Conservation (phyloP, 371 early-diverging fungal species). For the Actinomortierella ambigua region DNA sequence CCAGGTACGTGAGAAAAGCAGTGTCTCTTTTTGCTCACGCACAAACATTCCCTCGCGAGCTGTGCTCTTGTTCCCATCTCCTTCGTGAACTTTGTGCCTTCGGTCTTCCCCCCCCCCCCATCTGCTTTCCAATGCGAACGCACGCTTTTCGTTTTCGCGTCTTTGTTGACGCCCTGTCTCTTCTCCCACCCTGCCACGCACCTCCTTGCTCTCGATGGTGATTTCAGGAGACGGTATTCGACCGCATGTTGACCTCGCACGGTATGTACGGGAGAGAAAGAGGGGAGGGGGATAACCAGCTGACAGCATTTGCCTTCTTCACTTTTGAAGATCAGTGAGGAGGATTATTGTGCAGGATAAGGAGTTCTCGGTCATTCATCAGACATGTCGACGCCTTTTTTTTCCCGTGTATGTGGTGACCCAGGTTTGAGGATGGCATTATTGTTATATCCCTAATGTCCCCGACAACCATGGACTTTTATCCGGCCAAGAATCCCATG, state of each 20-base stretch:
- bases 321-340: not conserved
- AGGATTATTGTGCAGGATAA: not conserved
- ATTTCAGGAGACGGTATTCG: slow-evolving; percentile 35
- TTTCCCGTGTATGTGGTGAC: not conserved
- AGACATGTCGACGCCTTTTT: not conserved
- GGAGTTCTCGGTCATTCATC: not conserved
- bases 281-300: not conserved
- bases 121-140: too few relatives aligned
- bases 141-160: too few relatives aligned
- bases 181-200: not conserved
- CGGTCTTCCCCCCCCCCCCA: too few relatives aligned
- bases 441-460: slow-evolving; percentile 31
- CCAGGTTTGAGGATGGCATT: slow-evolving; percentile 45
- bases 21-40: not conserved
- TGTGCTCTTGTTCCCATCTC: not conserved
- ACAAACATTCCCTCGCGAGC: not conserved
- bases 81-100: too few relatives aligned
- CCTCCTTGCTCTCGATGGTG: too few relatives aligned
- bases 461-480: slow-evolving; percentile 44
- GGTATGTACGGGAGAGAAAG: too few relatives aligned
- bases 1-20: slow-evolving; percentile 20
- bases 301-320: not conserved
- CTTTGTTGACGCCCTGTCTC: too few relatives aligned
- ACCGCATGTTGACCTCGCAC: slow-evolving; percentile 40
- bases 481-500: slow-evolving; percentile 30